These are phyloP conservation scores for Mariannaea sp. DNA, from an alignment of 2,329 filamentous ascomycete genomes.

Conservation along the genomic window DNA sequence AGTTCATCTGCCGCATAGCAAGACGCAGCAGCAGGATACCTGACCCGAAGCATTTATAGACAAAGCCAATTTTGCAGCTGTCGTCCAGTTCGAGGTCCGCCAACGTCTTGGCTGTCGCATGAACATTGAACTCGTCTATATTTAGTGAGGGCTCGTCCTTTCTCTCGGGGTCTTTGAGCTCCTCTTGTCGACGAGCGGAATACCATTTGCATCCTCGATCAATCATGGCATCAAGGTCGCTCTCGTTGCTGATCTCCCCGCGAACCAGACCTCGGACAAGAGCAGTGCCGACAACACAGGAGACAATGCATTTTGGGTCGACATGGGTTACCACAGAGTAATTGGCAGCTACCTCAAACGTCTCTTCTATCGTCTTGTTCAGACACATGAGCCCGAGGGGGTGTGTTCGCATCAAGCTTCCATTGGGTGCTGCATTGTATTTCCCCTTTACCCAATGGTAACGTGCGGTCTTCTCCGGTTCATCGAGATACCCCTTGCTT, in stretches of 20 bases:
- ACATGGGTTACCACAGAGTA: constrained; percentile 54
- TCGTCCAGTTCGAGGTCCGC: constrained; percentile 52
- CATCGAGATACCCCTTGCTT: constrained; percentile 44
- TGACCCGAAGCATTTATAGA: constrained; percentile 58
- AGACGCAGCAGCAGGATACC: constrained; percentile 51
- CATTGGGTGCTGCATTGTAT: constrained; percentile 53
- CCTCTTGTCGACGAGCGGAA: constrained; percentile 21
- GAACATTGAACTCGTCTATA: constrained; percentile 46
- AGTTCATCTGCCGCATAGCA: constrained; percentile 45
- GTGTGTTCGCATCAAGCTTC: constrained; percentile 58
- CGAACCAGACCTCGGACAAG: constrained; percentile 52
- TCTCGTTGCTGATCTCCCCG: constrained; percentile 48
- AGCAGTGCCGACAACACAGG: constrained; percentile 53
- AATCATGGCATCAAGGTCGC: constrained; percentile 48
- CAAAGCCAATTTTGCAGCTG: constrained; percentile 53
- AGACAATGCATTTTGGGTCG: constrained; percentile 56
- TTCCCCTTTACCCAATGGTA: constrained; percentile 48
- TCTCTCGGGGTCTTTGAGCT: constrained; percentile 31
- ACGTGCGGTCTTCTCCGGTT: constrained; percentile 48
- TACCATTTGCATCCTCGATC: constrained; percentile 49
- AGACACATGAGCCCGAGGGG: constrained; percentile 55
- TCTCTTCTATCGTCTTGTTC: constrained; percentile 46
- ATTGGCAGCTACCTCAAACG: constrained; percentile 49
- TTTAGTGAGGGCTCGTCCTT: constrained; percentile 44
- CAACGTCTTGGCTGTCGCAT: constrained; percentile 45